Evolutionary conservation across 1,284 basidiomycete species (phyloP), one percentile per base, ranked within the genome.

Genomic region (Ganoderma boninense): DNA sequence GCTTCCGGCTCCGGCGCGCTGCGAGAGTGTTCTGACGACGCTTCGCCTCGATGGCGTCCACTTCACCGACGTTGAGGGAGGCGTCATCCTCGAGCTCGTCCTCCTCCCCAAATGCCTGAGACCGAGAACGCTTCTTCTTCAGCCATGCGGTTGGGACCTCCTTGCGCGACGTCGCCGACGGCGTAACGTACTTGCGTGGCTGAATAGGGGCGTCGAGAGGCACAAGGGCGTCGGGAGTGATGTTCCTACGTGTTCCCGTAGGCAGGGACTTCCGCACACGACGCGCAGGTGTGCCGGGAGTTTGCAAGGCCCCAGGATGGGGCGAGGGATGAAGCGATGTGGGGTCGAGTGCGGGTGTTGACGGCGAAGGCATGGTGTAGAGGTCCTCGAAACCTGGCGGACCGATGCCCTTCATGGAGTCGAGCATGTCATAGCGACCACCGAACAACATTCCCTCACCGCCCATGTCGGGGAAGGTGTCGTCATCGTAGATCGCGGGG

Each of bases 21-120:
- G 94, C 94, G 16, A 95, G 80, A 1, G 94, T 95, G 80, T 95
- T 95, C 79, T 93, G 90, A 3, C 91, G 85, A 57, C 94, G 87
- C 86, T 95, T 95, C 32, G 85, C 85, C 80, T 91, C 92, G 74
- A 95, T 94, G 67, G 89, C 87, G 72, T 91, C 87, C 74, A 86
- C 79, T 79, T 89, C 91, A 13, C 80, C 80, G n/a, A 82, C 74
- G 29, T 59, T 71, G 32, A 75, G 74, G 40, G 80, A 78, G 71
- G 86, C 82, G 49, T 84, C 85, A 29, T 87, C 87, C 69, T 88
- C 88, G 4, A 82, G 84, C 14, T 82, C 83, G 29, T 84, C 85
- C 35, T 90, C 90, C 13, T 88, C 88, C 10, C 84, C 88, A 44
- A 88, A 87, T 26, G 82, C 88, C 67, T 81, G 79, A 0, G 84